phyloP scores from a whole-genome alignment of 352 stramenopile species.

The Phytophthora citrophthora region DNA sequence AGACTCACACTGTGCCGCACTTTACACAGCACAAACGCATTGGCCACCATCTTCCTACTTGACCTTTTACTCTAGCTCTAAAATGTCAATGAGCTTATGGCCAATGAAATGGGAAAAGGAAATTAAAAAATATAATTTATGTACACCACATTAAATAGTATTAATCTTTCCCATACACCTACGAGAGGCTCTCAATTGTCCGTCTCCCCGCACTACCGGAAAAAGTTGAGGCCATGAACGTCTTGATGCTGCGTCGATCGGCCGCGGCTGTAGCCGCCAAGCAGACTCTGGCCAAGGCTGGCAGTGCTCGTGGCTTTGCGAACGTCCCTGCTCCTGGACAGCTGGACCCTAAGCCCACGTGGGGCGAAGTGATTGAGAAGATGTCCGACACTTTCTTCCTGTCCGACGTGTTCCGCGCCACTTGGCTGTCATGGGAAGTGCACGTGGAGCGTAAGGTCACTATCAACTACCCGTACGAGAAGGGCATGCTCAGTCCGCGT shows the following conservation, averaged over 20 bases:
- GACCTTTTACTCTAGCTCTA: not conserved
- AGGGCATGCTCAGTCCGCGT: conserved; percentile 95
- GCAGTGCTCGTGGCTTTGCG: conserved; percentile 38
- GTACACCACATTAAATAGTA: not conserved
- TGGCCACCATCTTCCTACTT: conserved; percentile 25
- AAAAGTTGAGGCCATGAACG: conserved; percentile 38
- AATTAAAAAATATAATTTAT: not conserved
- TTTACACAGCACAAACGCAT: conserved; percentile 67
- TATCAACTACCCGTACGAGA: conserved; percentile 99
- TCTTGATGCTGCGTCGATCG: conserved; percentile 68
- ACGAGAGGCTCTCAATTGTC: conserved; percentile 16
- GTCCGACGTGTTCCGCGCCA: conserved; percentile 78
- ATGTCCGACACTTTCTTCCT: conserved; percentile 88
- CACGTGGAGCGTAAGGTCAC: conserved; percentile 94
- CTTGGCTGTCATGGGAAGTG: conserved; percentile 83
- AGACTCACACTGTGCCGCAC: conserved; percentile 77
- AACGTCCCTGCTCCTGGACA: conserved; percentile 35
- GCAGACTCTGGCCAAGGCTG: conserved; percentile 29
- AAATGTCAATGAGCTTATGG: conserved; percentile 22
- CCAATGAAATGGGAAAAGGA: not conserved
- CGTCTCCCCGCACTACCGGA: conserved; percentile 37
- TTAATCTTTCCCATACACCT: not conserved
- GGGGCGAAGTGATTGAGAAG: conserved; percentile 81
- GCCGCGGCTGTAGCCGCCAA: conserved; percentile 42
- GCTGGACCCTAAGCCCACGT: conserved; percentile 62